Conservation (phyloP, 2,329 filamentous ascomycete genomes). For the Penicillium crustosum region DNA sequence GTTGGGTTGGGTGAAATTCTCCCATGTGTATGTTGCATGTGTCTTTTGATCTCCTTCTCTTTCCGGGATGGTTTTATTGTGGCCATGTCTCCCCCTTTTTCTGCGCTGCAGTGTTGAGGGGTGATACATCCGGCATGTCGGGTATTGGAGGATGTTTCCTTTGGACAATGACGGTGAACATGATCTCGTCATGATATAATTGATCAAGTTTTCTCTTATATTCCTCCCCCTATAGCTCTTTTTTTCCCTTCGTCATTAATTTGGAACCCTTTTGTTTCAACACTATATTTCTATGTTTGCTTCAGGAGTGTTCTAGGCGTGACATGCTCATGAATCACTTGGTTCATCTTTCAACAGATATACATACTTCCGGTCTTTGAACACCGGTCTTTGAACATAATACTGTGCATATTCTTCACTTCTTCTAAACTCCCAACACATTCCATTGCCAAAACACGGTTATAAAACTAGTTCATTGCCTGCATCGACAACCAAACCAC, state of each 20-base stretch:
- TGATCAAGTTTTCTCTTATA: conserved; percentile 1
- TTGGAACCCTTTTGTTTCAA: conserved; percentile 3
- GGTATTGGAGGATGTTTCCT: conserved; percentile 19
- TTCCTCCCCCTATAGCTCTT: not conserved
- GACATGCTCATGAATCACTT: not conserved
- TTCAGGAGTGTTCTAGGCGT: not conserved
- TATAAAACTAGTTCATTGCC: not conserved
- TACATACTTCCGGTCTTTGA: not conserved
- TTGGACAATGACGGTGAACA: conserved; percentile 5
- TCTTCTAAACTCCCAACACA: not conserved
- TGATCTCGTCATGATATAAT: conserved; percentile 18
- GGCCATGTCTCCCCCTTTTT: conserved; percentile 6
- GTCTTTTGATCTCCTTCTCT: conserved; percentile 15
- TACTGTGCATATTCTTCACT: not conserved
- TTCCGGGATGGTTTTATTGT: conserved; percentile 16
- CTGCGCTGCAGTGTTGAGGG: conserved; percentile 7
- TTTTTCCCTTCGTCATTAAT: conserved; percentile 6
- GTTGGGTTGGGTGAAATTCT: not conserved
- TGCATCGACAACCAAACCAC: not conserved
- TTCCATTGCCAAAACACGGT: not conserved
- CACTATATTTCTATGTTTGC: conserved; percentile 3
- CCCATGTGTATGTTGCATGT: conserved; percentile 6
- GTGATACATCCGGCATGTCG: conserved; percentile 13
- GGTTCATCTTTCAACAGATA: conserved; percentile 1
- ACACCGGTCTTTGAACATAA: not conserved